Base-by-base conservation (phyloP, 2,329 filamentous ascomycete species). In the Aspergillus ochraceoroseus region DNA sequence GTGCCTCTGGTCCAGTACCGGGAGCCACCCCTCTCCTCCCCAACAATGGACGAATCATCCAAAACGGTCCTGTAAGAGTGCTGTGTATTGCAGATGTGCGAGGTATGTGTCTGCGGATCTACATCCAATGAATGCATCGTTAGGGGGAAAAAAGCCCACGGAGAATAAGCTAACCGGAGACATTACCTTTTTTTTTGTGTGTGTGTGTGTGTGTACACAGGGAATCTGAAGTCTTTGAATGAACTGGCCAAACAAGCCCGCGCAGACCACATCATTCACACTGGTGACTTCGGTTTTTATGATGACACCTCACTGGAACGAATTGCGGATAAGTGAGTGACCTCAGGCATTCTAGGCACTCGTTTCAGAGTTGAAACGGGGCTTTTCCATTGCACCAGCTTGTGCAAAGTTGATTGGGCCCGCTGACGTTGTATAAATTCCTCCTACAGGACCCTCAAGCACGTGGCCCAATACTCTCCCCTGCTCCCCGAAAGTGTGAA, bases 211-310 rank as follows among this genome's bases (percentile, higher is more conserved):
- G 32, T 41, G 29, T 43, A 43, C 28, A 39, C 55, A 98, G 92
- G 92, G 68, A 95, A 96, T 67, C 74, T 98, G 55, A 82, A 84
- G 70, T 95, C 92, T 53, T 75, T 98, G 59, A 98, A 98, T 71
- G 89, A 96, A 47, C 83, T 98, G 47, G 92, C 92, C 51, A 94
- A 87, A 68, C 85, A 92, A 63, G 90, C 92, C 48, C 85, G 85
- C 63, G 92, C 92, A 57, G 88, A 95, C 70, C 88, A 95, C 71
- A 95, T 98, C 67, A 88, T 98, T 60, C 92, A 98, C 70, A 98
- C 92, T 13, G 92, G 92, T 66, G 92, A 98, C 67, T 98, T 98
- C 64, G 92, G 92, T 49, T 98, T 98, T 72, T 98, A 98, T 72
- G 92, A 98, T 67, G 85, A 94, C 58, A 87, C 83, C 39, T 98